Base-by-base conservation (phyloP, 495 filamentous ascomycete genomes). In the Tuber indicum region DNA sequence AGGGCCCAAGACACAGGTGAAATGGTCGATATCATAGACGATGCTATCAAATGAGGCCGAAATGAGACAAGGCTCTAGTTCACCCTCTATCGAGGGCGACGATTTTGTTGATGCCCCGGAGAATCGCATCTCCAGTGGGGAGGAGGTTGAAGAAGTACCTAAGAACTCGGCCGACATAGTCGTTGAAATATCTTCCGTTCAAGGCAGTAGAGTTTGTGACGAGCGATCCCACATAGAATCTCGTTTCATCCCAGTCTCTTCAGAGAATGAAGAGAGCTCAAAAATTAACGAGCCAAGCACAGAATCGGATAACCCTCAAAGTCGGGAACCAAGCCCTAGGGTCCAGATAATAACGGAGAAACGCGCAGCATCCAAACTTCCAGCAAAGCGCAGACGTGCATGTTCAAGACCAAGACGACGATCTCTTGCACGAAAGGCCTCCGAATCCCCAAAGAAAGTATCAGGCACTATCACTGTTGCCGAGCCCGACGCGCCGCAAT, bases 341-440 rank as follows among this genome's bases (percentile, higher is more conserved):
- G 78, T 32, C 4, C 78, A 80, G n/a, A 80, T 80, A 43, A 79
- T 80, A 14, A 78, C 78, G 36, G 78, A 80, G 41, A 70, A 79
- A 26, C 70, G 77, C 42, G 76, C 78, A 21, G 72, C 78, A 17
- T 78, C 75, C 52, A 43, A 74, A 39, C 44, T 76, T 41, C 77
- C 58, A 17, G 26, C 26, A 19, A 36, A 36, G 26, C 58, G 58
- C 14, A 66, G 58, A 32, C 58, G 58, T 14, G 26, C 58, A 8
- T 26, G 58, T 26, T 14, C 26, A 36, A 1, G 26, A 36, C 26
- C 58, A 36, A 66, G 58, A 32, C 26, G 58, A 36, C 58, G 58
- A 26, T 66, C 26, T 36, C 26, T 66, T 36, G 26, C 36, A 36
- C 58, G 58, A 36, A 66, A 36, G 58, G 26, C 58, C 58, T 66